These are phyloP conservation scores for Fraxinus platypoda DNA, from an alignment of 305 asterid genomes.

Conservation along the genomic window DNA sequence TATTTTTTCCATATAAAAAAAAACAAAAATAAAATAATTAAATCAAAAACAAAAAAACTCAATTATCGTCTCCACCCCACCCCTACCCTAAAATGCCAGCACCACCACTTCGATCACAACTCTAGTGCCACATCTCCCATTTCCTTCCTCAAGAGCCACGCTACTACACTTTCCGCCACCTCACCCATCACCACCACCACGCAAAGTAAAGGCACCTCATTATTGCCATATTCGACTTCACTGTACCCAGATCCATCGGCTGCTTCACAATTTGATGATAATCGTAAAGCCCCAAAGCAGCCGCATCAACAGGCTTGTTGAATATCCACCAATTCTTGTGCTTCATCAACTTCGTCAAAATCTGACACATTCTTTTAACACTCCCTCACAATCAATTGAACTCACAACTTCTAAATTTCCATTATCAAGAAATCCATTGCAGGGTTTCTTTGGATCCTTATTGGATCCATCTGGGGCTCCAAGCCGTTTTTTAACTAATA, in stretches of 20 bases:
- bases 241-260: slow-evolving; percentile 96
- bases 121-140: too few species aligned
- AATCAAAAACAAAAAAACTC: too few species aligned
- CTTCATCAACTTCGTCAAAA: slow-evolving; percentile 65
- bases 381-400: slow-evolving; percentile 33
- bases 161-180: too few species aligned
- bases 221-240: slow-evolving; percentile 51
- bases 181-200: too few species aligned
- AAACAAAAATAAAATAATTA: too few species aligned
- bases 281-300: slow-evolving; percentile 65
- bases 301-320: slow-evolving; percentile 71
- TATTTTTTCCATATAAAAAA: too few species aligned
- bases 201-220: too few species aligned
- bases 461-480: slow-evolving; percentile 43
- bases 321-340: slow-evolving; percentile 61
- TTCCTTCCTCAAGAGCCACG: too few species aligned
- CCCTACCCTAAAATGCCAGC: too few species aligned
- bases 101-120: too few species aligned
- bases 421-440: slow-evolving; percentile 33
- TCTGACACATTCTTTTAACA: slow-evolving; percentile 69
- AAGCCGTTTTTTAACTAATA: slow-evolving; percentile 44
- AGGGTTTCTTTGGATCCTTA: slow-evolving; percentile 34
- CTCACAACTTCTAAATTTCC: slow-evolving; percentile 24
- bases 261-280: slow-evolving; percentile 75
- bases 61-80: too few species aligned